Conservation (phyloP, 805 yeast genomes). For the Nakazawaea populi region DNA sequence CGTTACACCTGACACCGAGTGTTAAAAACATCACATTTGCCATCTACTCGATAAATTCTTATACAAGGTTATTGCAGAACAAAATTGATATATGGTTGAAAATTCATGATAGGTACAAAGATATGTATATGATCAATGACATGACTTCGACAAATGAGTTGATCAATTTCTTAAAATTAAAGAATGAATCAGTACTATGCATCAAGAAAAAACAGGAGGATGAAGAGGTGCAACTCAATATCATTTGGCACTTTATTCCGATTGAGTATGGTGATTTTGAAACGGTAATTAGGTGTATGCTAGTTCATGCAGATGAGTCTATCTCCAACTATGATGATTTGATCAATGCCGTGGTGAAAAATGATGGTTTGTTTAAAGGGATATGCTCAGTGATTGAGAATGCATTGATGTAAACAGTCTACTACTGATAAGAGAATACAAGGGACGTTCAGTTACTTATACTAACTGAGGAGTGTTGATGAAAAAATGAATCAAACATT, state of each 20-base stretch:
- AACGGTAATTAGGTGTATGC: conserved; percentile 3
- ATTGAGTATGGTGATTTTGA: conserved; percentile 9
- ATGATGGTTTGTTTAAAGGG: conserved; percentile 5
- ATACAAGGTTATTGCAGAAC: conserved; percentile 14
- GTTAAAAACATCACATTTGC: conserved; percentile 18
- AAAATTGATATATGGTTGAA: conserved; percentile 17
- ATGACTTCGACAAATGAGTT: conserved; percentile 1
- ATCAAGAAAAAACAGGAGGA: neutral
- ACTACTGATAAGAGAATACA: no score
- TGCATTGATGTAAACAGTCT: neutral
- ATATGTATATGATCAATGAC: conserved; percentile 14
- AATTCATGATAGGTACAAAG: conserved; percentile 13
- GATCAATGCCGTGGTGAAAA: conserved; percentile 6
- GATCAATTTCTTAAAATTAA: conserved; percentile 9
- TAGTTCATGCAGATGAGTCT: neutral
- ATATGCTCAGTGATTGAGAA: conserved; percentile 7
- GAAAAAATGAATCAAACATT: neutral
- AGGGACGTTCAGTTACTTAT: no score
- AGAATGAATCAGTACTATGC: conserved; percentile 1
- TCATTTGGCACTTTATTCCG: conserved; percentile 7
- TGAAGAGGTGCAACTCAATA: neutral
- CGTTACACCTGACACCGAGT: conserved; percentile 2
- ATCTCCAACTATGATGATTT: conserved; percentile 3
- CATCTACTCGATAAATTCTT: conserved; percentile 19
- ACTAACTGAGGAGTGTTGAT: no score